phyloP scores from a whole-genome alignment of 768 basidiomycete genomes.

The Tulasnella sp. region DNA sequence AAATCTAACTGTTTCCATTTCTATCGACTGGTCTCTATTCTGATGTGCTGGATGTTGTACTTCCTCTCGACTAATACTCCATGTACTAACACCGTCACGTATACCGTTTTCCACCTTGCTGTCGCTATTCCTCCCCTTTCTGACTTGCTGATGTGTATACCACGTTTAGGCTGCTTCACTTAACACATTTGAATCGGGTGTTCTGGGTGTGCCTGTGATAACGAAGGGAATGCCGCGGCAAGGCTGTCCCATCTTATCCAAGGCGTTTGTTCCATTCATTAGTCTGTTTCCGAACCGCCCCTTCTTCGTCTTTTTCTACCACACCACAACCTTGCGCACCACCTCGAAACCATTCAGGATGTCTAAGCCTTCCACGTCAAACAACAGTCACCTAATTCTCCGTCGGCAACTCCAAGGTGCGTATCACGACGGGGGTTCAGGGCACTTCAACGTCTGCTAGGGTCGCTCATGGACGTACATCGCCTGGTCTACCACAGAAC shows the following conservation, averaged over 20 bases:
- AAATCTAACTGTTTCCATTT: not conserved
- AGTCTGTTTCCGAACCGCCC: no score
- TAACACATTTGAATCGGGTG: no score
- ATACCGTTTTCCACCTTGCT: not conserved
- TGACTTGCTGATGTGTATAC: no score
- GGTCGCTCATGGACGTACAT: not conserved
- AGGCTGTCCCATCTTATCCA: no score
- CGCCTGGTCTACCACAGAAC: conserved; percentile 34
- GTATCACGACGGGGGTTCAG: not conserved
- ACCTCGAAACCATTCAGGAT: no score
- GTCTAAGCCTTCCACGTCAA: not conserved
- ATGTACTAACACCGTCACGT: conserved; percentile 8
- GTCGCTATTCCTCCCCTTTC: not conserved
- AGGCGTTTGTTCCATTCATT: no score
- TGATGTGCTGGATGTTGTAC: not conserved
- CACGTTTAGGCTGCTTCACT: no score
- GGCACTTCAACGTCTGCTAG: not conserved
- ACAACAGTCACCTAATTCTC: conserved; percentile 51
- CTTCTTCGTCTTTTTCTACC: no score
- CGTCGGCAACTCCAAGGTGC: conserved; percentile 49
- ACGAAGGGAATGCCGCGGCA: no score
- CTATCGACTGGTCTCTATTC: not conserved
- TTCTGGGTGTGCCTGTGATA: no score
- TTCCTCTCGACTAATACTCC: not conserved
- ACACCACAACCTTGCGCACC: no score